phyloP scores from a whole-genome alignment of 805 yeast species.

The Blastobotrys parvus region DNA sequence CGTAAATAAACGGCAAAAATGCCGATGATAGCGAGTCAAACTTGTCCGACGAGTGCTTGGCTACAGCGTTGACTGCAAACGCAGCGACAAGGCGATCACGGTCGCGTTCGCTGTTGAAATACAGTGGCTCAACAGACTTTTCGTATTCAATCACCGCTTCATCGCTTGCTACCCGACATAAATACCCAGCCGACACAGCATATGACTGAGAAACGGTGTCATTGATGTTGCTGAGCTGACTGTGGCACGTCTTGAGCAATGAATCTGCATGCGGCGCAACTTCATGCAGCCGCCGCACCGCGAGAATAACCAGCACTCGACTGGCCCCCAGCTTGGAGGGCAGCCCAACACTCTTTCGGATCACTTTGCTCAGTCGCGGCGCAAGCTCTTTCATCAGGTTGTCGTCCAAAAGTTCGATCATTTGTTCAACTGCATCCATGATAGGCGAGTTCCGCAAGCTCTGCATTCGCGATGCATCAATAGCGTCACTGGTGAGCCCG shows the following conservation, averaged over 20 bases:
- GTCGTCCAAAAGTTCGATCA: slow-evolving; percentile 52
- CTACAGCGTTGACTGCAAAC: slow-evolving; percentile 53
- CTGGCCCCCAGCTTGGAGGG: slow-evolving; percentile 89
- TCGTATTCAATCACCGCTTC: slow-evolving; percentile 49
- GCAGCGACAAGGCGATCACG: slow-evolving; percentile 46
- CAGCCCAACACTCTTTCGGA: slow-evolving; percentile 69
- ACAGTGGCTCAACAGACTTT: slow-evolving; percentile 40
- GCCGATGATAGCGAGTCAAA: slow-evolving; percentile 54
- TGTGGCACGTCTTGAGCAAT: slow-evolving; percentile 48
- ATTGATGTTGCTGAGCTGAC: slow-evolving; percentile 62
- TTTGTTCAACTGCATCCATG: slow-evolving; percentile 73
- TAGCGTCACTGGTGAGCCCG: slow-evolving; percentile 57
- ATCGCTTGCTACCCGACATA: slow-evolving; percentile 53
- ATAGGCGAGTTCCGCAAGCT: slow-evolving; percentile 76
- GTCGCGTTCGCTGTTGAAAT: slow-evolving; percentile 48
- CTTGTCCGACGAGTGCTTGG: slow-evolving; percentile 59
- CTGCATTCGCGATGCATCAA: slow-evolving; percentile 70
- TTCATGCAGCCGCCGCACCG: slow-evolving; percentile 44
- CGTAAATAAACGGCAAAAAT: slow-evolving; percentile 68
- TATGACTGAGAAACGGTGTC: slow-evolving; percentile 65
- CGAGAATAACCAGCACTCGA: slow-evolving; percentile 56
- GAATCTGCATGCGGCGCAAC: slow-evolving; percentile 48
- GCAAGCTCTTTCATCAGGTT: slow-evolving; percentile 42
- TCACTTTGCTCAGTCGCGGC: slow-evolving; percentile 42
- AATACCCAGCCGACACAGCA: slow-evolving; percentile 73